Evolutionary conservation across 169 alveolate genomes (phyloP).

Genomic region (Plasmodium vinckei): DNA sequence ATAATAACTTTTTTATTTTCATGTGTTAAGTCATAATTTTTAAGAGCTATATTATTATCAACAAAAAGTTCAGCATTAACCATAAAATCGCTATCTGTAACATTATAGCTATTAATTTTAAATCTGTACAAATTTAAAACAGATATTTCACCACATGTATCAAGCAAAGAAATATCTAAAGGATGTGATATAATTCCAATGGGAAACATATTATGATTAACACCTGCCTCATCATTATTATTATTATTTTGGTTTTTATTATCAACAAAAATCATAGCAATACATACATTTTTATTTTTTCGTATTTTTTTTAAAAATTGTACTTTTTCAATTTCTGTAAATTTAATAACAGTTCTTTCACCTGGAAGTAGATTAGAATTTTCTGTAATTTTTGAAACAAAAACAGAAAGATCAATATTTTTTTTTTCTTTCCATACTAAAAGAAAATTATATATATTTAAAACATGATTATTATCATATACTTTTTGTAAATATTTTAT

Average conservation of each 20-base stretch:
- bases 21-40: slow-evolving; percentile 56
- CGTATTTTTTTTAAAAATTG: slow-evolving; percentile 57
- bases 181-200: slow-evolving; percentile 65
- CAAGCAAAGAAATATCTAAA: slow-evolving; percentile 49
- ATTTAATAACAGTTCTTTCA: slow-evolving; percentile 66
- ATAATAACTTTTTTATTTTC: slow-evolving; percentile 67
- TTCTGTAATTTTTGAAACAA: slow-evolving; percentile 65
- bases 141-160: slow-evolving; percentile 68
- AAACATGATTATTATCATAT: slow-evolving; percentile 64
- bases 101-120: slow-evolving; percentile 58
- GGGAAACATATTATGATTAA: slow-evolving; percentile 63
- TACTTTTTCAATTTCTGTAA: slow-evolving; percentile 64
- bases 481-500: slow-evolving; percentile 46
- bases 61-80: slow-evolving; percentile 49
- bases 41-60: slow-evolving; percentile 34
- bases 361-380: slow-evolving; percentile 56
- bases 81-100: slow-evolving; percentile 32
- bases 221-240: slow-evolving; percentile 22
- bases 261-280: slow-evolving; percentile 74
- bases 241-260: slow-evolving; percentile 2
- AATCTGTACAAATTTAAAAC: slow-evolving; percentile 68
- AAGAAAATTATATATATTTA: slow-evolving; percentile 52
- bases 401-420: slow-evolving; percentile 58
- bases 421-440: slow-evolving; percentile 67
- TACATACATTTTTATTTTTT: slow-evolving; percentile 66